Evolutionary conservation across 371 early-diverging fungal genomes (phyloP).

Genomic region (Mortierella sp.): DNA sequence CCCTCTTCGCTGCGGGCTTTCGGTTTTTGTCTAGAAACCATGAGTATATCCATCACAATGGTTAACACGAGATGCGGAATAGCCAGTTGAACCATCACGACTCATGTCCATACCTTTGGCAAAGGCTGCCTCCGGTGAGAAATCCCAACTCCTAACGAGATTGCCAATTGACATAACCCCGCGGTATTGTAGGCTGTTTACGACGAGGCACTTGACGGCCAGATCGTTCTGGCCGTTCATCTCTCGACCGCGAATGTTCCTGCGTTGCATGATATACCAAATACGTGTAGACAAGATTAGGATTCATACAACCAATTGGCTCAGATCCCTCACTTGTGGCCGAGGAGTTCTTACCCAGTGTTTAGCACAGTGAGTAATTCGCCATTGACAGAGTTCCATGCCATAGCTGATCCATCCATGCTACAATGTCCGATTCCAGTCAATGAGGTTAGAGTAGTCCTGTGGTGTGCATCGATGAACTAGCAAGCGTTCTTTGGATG

Average conservation of each 20-base stretch:
- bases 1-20: constrained; percentile 13
- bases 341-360: constrained; percentile 24
- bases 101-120: constrained; percentile 26
- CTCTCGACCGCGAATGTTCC: constrained; percentile 25
- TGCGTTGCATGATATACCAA: background rate
- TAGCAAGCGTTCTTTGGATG: too few relatives aligned
- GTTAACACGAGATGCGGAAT: too few relatives aligned
- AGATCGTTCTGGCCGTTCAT: constrained; percentile 6
- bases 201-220: constrained; percentile 16
- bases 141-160: constrained; percentile 44
- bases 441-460: background rate
- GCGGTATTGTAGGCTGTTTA: constrained; percentile 36
- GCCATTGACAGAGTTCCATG: constrained; percentile 52
- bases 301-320: too few relatives aligned
- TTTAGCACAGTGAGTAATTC: constrained; percentile 27
- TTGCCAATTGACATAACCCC: constrained; percentile 29
- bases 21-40: constrained; percentile 20
- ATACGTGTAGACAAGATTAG: background rate
- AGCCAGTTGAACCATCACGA: background rate
- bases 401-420: constrained; percentile 38
- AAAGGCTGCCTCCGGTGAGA: constrained; percentile 35
- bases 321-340: too few relatives aligned
- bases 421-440: constrained; percentile 11
- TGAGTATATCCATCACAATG: background rate
- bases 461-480: too few relatives aligned